These are phyloP conservation scores for Thelonectria rubi DNA, from an alignment of 2,329 filamentous ascomycete species.

Conservation along the genomic window DNA sequence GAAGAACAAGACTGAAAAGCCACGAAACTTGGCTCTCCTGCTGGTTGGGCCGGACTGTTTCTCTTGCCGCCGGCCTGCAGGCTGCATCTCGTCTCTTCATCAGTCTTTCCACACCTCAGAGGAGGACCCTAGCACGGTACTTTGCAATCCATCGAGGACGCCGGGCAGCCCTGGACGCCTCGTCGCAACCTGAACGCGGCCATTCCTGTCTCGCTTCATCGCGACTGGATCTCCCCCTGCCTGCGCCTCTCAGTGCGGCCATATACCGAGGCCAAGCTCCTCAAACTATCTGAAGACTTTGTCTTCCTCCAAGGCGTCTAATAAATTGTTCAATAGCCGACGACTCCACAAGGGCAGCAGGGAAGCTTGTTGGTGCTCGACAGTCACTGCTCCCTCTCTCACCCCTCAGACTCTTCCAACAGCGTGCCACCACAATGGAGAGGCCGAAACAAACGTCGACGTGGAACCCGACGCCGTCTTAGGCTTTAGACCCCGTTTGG, in stretches of 20 bases:
- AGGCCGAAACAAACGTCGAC: conserved; percentile 4
- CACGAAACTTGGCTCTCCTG: no score
- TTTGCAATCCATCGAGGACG: background rate
- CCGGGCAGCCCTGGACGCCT: no score
- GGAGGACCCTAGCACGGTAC: background rate
- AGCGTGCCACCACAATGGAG: background rate
- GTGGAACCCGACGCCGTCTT: conserved; percentile 4
- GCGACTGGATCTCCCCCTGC: background rate
- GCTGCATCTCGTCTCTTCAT: background rate
- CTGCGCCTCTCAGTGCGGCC: conserved; percentile 12
- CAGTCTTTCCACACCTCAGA: background rate
- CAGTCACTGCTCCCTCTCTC: no score
- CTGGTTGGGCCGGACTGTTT: conserved; percentile 15
- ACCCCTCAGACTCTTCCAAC: no score
- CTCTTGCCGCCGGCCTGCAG: conserved; percentile 23
- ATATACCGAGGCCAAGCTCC: conserved; percentile 8
- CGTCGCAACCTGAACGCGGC: no score
- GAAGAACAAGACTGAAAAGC: no score
- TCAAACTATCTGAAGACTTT: background rate
- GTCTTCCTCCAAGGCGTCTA: background rate
- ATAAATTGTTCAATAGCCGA: background rate
- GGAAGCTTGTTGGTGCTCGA: no score
- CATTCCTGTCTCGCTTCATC: no score
- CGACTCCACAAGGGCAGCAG: background rate
- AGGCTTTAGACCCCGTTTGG: background rate